Percentiles rank a stretch among this genome's conserved stretches.
phyloP scores from a whole-genome alignment of 495 filamentous ascomycete genomes.

The Recurvomyces mirabilis region DNA sequence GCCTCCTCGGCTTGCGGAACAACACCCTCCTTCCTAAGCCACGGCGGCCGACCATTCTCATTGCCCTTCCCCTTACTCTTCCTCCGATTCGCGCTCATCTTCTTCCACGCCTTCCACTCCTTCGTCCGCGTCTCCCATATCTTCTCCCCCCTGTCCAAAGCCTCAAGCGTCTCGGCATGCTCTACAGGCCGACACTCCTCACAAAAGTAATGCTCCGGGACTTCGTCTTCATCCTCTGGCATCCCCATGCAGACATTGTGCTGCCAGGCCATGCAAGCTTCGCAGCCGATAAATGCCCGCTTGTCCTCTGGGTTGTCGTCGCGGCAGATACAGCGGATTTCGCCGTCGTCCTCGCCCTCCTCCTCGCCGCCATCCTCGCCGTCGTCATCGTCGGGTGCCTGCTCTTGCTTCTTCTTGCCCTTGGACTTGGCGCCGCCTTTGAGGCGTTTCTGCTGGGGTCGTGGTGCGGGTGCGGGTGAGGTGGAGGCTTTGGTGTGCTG shows the following conservation, averaged over 20 bases:
- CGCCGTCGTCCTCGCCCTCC: constrained; percentile 59
- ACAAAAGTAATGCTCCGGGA: constrained; percentile 76
- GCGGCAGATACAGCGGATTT: constrained; percentile 90
- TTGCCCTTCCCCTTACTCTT: constrained; percentile 38
- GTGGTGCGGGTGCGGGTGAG: constrained; percentile 51
- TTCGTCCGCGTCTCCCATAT: constrained; percentile 56
- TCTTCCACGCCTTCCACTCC: constrained; percentile 21
- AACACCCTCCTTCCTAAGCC: constrained; percentile 21
- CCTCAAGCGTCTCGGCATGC: constrained; percentile 63
- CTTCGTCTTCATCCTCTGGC: constrained; percentile 58
- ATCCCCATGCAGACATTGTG: constrained; percentile 93
- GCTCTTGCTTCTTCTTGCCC: constrained; percentile 28
- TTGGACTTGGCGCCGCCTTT: constrained; percentile 50
- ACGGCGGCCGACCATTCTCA: constrained; percentile 29
- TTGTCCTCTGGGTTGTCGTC: constrained; percentile 73
- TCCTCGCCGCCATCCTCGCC: too few relatives aligned
- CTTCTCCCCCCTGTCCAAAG: constrained; percentile 65
- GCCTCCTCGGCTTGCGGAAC: constrained; percentile 32
- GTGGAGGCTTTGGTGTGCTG: constrained; percentile 64
- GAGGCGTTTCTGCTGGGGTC: constrained; percentile 12
- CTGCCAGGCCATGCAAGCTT: constrained; percentile 85
- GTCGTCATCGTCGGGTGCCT: constrained; percentile 41
- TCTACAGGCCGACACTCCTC: constrained; percentile 77
- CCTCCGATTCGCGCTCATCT: constrained; percentile 23
- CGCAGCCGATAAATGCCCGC: constrained; percentile 81